Conservation (phyloP, 805 yeast genomes). For the Ogataea nakhonphanomensis region DNA sequence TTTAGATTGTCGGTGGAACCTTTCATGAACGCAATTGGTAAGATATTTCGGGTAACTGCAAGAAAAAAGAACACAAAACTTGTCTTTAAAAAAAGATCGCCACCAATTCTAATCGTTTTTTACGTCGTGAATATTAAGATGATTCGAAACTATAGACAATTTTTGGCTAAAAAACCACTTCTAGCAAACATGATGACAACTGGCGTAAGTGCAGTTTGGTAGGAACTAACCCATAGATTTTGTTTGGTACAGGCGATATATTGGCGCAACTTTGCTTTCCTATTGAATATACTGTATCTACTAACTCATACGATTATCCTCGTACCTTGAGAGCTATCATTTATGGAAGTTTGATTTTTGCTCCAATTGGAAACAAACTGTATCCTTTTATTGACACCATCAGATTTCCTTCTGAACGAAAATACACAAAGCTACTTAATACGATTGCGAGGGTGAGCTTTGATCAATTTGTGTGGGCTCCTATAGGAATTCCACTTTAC, state of each 20-base stretch:
- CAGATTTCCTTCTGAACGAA: conserved; percentile 33
- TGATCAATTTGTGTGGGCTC: conserved; percentile 79
- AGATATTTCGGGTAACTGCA: no score
- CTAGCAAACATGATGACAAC: conserved; percentile 45
- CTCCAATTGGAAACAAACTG: conserved; percentile 75
- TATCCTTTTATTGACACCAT: conserved; percentile 48
- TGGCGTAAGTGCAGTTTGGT: conserved; percentile 31
- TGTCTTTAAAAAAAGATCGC: no score
- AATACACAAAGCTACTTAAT: conserved; percentile 25
- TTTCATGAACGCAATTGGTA: no score
- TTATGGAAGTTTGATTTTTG: conserved; percentile 73
- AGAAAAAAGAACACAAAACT: no score
- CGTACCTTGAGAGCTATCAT: conserved; percentile 62
- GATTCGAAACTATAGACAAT: background rate
- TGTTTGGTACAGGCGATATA: conserved; percentile 71
- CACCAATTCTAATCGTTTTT: no score
- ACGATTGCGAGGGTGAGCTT: conserved; percentile 51
- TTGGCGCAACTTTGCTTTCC: conserved; percentile 62
- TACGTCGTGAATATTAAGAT: background rate
- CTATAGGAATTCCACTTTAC: conserved; percentile 71
- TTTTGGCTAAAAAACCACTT: conserved; percentile 1
- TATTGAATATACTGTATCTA: conserved; percentile 6
- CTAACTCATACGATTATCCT: conserved; percentile 40
- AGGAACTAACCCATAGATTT: conserved; percentile 5
- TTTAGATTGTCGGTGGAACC: background rate